Evolutionary conservation across 345 rosid genomes (phyloP), one percentile per base, ranked within the genome.

Genomic region (Bruguiera parviflora): DNA sequence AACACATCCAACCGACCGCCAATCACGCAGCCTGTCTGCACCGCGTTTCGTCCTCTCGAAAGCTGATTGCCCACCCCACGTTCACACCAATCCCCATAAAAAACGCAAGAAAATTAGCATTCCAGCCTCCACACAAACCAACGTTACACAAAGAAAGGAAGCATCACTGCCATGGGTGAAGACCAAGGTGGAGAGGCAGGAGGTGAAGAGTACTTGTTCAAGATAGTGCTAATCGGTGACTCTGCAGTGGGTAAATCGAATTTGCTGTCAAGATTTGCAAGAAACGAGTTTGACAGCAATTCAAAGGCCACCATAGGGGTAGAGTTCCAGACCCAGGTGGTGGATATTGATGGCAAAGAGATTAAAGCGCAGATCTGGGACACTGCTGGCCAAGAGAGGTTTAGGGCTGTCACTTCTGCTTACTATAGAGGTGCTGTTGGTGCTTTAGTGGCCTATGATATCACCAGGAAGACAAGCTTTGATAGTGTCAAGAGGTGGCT

Each of bases 341-440:
- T 91, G 43, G 97, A 93, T 27, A 89, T 93, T 76, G 96, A 89
- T 37, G 96, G 98, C 61, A 91, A 85, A 80, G 91, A 93, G 70
- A 86, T 93, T 27, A 89, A 93, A 78, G 94, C 97, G 43, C 97
- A 91, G 97, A 89, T 93, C 89, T 91, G 98, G 97, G 97, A 93
- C 63, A 91, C 98, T 49, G 98, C 98, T 46, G 98, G 98, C 22
- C 98, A 93, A 77, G 98, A 93, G 77, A 85, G 98, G 75, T 93
- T 91, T 70, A 77, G 96, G 31, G 98, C 98, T 4, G 98, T 93
- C 63, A 93, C 97, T 69, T 91, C 98, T 65, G 93, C 98, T 69
- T 93, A 93, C 69, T 93, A 93, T 66, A 85, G 98, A 72, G 98
- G 98, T 55, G 98, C 98, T 75, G 86, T 89, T 68, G 98, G 97